Conservation (phyloP, 2,329 filamentous ascomycete genomes). For the Calycina herbarum region DNA sequence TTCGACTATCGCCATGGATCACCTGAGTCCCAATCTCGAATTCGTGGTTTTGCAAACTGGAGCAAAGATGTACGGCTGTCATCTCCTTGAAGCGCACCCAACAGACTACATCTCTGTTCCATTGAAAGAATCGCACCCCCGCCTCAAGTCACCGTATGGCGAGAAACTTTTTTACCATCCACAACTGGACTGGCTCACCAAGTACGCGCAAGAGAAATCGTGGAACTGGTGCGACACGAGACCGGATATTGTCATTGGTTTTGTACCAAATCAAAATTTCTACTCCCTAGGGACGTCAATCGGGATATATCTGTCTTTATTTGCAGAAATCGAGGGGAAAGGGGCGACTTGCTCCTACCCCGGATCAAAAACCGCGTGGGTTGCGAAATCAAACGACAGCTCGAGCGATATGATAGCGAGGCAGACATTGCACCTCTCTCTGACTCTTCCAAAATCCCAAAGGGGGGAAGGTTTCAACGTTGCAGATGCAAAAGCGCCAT, state of each 20-base stretch:
- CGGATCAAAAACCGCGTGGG: conserved; percentile 41
- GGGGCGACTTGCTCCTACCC: conserved; percentile 43
- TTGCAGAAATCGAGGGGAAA: conserved; percentile 40
- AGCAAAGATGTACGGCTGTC: conserved; percentile 44
- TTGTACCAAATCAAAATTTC: conserved; percentile 43
- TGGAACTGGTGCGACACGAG: conserved; percentile 45
- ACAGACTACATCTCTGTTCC: conserved; percentile 40
- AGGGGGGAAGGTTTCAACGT: conserved; percentile 44
- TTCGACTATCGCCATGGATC: conserved; percentile 40
- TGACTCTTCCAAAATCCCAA: conserved; percentile 42
- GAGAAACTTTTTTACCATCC: conserved; percentile 44
- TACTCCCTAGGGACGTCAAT: conserved; percentile 42
- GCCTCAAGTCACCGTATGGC: conserved; percentile 39
- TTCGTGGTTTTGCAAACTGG: conserved; percentile 42
- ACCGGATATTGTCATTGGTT: conserved; percentile 45
- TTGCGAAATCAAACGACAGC: conserved; percentile 42
- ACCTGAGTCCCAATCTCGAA: conserved; percentile 39
- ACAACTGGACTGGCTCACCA: conserved; percentile 42
- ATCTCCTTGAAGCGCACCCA: conserved; percentile 43
- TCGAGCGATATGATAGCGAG: conserved; percentile 44
- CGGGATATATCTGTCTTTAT: conserved; percentile 42
- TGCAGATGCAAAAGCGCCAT: conserved; percentile 41
- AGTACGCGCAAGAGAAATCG: conserved; percentile 39
- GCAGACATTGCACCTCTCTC: conserved; percentile 44
- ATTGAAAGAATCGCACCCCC: conserved; percentile 37